Evolutionary conservation across 441 rosid genomes (phyloP), one percentile per base, ranked within the genome.

Genomic region (Pelargonium myrrhifolium): DNA sequence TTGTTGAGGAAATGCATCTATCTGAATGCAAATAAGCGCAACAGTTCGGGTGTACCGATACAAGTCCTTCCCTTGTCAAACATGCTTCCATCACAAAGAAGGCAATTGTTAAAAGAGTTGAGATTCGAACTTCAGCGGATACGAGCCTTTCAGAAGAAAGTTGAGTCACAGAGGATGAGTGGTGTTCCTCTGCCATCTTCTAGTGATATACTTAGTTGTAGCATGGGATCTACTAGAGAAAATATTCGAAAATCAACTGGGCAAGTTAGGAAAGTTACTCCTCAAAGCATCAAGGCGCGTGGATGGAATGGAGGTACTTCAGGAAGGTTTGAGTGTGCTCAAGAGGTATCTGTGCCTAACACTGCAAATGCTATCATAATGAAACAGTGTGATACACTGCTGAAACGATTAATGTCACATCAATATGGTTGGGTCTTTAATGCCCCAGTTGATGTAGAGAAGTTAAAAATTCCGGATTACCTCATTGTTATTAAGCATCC

Each of bases 371-470:
- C 80, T 22, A 62, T 77, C 18, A 65, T 87, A 72, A 82, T 87
- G 92, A 85, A 85, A 75, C 83, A 85, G 72, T 87, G 92, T 61
- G 86, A 84, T 64, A 69, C 82, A 17, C 76, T 87, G 35, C 68
- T 87, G 72, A 87, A 80, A 72, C 80, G 85, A 63, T 61, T 87
- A 62, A 82, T 85, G 88, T 75, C 84, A 65, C 92, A 87, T 78
- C 85, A 79, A 49, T 80, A 74, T 75, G 82, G 82, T 21, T 85
- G 92, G 92, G 86, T 78, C 65, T 85, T 87, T 65, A 86, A 84
- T 72, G 72, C 69, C 37, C 92, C 89, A 47, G 89, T 87, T 73
- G 89, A 87, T 79, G 75, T 81, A 10, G 84, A 79, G 75, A 77
- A 76, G 68, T 70, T 87, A 66, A 82, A 87, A 62, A 74, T 87